phyloP scores from a whole-genome alignment of 306 rosid genomes.

The Quercus aquifolioides region DNA sequence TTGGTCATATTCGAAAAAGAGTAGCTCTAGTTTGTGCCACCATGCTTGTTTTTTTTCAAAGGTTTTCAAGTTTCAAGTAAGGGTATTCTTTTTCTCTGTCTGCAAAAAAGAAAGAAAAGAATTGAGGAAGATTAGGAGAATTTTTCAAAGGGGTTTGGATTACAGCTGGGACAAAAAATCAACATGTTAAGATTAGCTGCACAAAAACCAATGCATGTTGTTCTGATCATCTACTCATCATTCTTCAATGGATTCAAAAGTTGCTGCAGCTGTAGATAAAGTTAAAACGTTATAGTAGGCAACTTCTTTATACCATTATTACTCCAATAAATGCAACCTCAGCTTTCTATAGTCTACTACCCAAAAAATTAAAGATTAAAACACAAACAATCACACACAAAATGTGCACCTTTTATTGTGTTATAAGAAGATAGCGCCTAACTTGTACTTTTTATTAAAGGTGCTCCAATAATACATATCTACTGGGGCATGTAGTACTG shows the following conservation, averaged over 20 bases:
- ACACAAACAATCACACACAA: neutral
- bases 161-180: slow-evolving; percentile 43
- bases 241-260: slow-evolving; percentile 59
- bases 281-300: slow-evolving; percentile 28
- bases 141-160: slow-evolving; percentile 25
- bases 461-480: slow-evolving; percentile 7
- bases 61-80: slow-evolving; percentile 40
- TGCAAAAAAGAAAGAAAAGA: slow-evolving; percentile 26
- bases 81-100: slow-evolving; percentile 21
- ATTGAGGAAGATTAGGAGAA: slow-evolving; percentile 15
- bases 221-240: slow-evolving; percentile 57
- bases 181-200: slow-evolving; percentile 33
- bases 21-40: slow-evolving; percentile 17
- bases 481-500: slow-evolving; percentile 8
- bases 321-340: slow-evolving; percentile 36
- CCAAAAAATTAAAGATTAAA: neutral
- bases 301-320: slow-evolving; percentile 50
- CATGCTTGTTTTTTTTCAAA: slow-evolving; percentile 49
- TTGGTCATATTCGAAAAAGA: slow-evolving; percentile 22
- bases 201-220: slow-evolving; percentile 39
- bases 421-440: too few species aligned
- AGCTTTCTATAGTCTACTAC: slow-evolving; percentile 21
- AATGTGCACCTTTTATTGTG: neutral
- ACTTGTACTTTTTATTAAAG: neutral
- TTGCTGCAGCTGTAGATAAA: slow-evolving; percentile 45